These are phyloP conservation scores for Penicillium chermesinum DNA, from an alignment of 495 filamentous ascomycete species.

Conservation along the genomic window DNA sequence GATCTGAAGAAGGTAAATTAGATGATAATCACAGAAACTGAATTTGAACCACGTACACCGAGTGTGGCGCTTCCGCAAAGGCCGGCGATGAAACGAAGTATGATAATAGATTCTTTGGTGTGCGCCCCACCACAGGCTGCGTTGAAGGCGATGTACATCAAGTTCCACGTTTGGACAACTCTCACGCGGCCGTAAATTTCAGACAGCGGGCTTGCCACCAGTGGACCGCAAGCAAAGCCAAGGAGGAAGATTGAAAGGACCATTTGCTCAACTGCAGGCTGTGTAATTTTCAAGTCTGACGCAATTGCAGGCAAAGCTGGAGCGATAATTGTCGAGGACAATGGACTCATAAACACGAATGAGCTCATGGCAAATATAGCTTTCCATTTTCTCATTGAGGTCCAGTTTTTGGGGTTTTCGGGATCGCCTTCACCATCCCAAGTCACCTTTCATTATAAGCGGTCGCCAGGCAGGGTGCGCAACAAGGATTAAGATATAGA, in stretches of 20 bases:
- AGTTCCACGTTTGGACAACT: neutral
- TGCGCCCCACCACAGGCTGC: neutral
- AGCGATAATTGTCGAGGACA: neutral
- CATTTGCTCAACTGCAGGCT: neutral
- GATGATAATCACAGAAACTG: neutral
- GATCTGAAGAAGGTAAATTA: neutral
- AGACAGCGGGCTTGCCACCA: neutral
- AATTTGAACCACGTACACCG: neutral
- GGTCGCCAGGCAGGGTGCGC: too few relatives aligned
- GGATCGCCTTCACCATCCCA: conserved; percentile 1
- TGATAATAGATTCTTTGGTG: neutral
- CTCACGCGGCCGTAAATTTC: neutral
- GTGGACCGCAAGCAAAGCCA: neutral
- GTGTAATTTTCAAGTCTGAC: neutral
- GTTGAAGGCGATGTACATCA: conserved; percentile 1
- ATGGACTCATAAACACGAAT: conserved; percentile 1
- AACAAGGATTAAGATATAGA: too few relatives aligned
- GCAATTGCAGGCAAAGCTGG: neutral
- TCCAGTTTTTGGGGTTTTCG: conserved; percentile 1
- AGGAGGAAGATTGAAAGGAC: conserved; percentile 1
- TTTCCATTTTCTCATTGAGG: neutral
- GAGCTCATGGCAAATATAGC: neutral
- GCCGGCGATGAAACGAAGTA: neutral
- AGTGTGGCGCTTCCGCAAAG: neutral
- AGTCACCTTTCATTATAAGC: too few relatives aligned